Conservation (phyloP, 305 asterid genomes). For the Solanum hybrid region DNA sequence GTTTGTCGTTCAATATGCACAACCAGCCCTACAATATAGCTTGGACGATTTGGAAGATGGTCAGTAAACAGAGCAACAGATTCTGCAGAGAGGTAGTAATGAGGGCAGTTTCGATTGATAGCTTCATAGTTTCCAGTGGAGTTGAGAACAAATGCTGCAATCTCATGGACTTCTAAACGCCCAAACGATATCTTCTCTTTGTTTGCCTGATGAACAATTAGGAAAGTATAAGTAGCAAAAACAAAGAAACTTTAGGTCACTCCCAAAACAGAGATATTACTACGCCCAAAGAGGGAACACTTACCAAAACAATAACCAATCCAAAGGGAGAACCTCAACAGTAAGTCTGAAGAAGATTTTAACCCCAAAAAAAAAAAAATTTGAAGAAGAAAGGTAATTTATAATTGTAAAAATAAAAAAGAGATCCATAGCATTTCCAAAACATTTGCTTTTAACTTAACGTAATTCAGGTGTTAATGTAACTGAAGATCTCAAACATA, state of each 20-base stretch:
- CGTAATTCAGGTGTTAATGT: neutral
- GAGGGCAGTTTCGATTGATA: slow-evolving; percentile 56
- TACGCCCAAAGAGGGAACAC: neutral
- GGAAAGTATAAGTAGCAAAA: neutral
- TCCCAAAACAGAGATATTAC: neutral
- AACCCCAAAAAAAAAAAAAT: too few species aligned
- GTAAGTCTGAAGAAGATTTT: neutral
- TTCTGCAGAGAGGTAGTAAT: slow-evolving; percentile 80
- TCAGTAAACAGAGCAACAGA: slow-evolving; percentile 76
- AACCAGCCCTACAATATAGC: slow-evolving; percentile 73
- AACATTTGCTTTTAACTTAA: neutral
- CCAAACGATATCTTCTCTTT: slow-evolving; percentile 82
- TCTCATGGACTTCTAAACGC: slow-evolving; percentile 66
- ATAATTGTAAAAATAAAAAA: neutral
- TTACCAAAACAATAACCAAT: neutral
- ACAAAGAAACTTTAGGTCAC: neutral
- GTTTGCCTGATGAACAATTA: slow-evolving; percentile 43
- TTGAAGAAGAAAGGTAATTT: neutral
- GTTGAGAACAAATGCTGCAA: slow-evolving; percentile 85
- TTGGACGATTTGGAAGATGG: slow-evolving; percentile 60
- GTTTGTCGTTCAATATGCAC: slow-evolving; percentile 80
- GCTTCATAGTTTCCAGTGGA: slow-evolving; percentile 74
- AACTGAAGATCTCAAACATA: neutral
- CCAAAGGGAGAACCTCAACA: neutral
- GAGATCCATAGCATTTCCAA: neutral